These are phyloP conservation scores for Colletotrichum sp. DNA, from an alignment of 2,329 filamentous ascomycete species.

Conservation along the genomic window DNA sequence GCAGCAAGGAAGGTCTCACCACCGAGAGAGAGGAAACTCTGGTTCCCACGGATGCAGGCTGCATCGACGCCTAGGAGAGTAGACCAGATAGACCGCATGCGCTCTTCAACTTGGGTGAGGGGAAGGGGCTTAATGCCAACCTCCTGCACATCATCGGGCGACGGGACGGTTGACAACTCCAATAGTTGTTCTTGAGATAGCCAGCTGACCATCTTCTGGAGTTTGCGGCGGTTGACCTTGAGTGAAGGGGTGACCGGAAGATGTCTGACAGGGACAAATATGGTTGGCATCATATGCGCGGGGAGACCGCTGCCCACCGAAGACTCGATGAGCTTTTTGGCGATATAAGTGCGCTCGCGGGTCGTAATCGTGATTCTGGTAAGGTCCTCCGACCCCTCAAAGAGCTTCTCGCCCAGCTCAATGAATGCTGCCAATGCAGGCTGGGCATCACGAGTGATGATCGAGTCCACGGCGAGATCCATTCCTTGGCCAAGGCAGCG, in stretches of 20 bases:
- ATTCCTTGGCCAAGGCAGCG: conserved; percentile 49
- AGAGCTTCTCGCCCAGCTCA: conserved; percentile 47
- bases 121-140: conserved; percentile 49
- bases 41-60: conserved; percentile 43
- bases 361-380: conserved; percentile 41
- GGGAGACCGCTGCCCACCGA: conserved; percentile 43
- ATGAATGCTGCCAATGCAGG: conserved; percentile 53
- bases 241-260: conserved; percentile 55
- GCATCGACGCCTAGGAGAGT: conserved; percentile 43
- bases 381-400: conserved; percentile 42
- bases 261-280: conserved; percentile 52
- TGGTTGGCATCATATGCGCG: conserved; percentile 47
- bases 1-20: conserved; percentile 51
- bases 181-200: conserved; percentile 49
- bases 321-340: conserved; percentile 47
- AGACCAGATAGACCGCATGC: conserved; percentile 54
- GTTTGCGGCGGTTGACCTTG: conserved; percentile 53
- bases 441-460: conserved; percentile 48
- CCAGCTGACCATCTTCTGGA: conserved; percentile 49
- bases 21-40: conserved; percentile 51
- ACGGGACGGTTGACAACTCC: conserved; percentile 42
- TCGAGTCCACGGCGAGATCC: conserved; percentile 54
- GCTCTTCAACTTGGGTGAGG: conserved; percentile 50
- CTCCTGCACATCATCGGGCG: conserved; percentile 39
- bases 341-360: conserved; percentile 47